phyloP scores from a whole-genome alignment of 2,329 filamentous ascomycete species.

The Drechslera avenae region DNA sequence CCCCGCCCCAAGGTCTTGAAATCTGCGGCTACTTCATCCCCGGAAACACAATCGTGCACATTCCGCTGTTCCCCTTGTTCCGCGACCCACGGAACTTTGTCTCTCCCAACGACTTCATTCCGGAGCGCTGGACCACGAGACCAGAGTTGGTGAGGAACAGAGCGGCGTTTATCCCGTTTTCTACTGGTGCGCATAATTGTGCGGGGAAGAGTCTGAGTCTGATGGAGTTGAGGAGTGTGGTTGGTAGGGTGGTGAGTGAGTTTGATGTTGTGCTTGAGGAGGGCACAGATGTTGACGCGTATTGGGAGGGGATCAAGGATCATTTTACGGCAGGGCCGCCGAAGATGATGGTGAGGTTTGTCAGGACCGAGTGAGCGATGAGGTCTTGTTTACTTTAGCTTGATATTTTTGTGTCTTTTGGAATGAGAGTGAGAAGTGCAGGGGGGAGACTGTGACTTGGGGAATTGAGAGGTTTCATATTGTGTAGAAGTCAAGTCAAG shows the following conservation, averaged over 20 bases:
- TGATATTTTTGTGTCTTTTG: too few relatives aligned
- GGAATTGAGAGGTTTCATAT: too few relatives aligned
- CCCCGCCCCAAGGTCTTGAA: conserved; percentile 35
- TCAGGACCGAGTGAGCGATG: neutral
- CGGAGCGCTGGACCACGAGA: conserved; percentile 29
- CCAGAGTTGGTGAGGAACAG: conserved; percentile 26
- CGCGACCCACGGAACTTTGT: conserved; percentile 30
- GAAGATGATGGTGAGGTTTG: conserved; percentile 20
- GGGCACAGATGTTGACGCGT: conserved; percentile 21
- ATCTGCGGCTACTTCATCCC: conserved; percentile 32
- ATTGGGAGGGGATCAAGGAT: conserved; percentile 27
- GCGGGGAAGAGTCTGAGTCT: conserved; percentile 70
- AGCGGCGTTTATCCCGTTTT: conserved; percentile 72
- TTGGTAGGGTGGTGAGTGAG: conserved; percentile 63
- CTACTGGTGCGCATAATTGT: conserved; percentile 68
- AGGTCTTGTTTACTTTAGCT: neutral
- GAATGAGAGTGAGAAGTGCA: too few relatives aligned
- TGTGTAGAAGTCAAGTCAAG: too few relatives aligned
- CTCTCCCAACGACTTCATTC: conserved; percentile 30
- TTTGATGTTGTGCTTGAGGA: conserved; percentile 55
- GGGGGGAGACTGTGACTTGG: too few relatives aligned
- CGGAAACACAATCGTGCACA: conserved; percentile 33
- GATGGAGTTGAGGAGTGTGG: conserved; percentile 65
- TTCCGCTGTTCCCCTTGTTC: conserved; percentile 24
- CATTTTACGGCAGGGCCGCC: conserved; percentile 34